These are phyloP conservation scores for Alternaria sp. DNA, from an alignment of 2,329 filamentous ascomycete genomes.

Conservation along the genomic window DNA sequence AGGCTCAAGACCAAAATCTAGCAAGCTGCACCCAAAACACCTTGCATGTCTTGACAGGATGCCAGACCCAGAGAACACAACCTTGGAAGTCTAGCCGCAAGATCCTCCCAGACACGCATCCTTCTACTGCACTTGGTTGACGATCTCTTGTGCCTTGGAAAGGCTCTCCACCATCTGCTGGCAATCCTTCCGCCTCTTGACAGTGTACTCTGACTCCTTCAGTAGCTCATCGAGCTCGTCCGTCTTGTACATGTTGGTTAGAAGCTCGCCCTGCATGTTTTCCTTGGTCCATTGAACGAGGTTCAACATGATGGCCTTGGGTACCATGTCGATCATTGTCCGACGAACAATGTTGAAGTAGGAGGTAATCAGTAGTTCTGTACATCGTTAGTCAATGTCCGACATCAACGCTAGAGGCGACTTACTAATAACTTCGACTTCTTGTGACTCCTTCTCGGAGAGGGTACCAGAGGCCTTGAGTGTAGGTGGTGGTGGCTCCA, in stretches of 20 bases:
- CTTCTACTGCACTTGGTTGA: slow-evolving; percentile 69
- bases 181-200: slow-evolving; percentile 94
- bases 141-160: slow-evolving; percentile 89
- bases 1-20: slow-evolving; percentile 22
- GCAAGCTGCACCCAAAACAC: slow-evolving; percentile 23
- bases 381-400: slow-evolving; percentile 20
- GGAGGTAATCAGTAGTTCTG: slow-evolving; percentile 91
- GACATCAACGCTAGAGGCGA: background rate
- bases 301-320: slow-evolving; percentile 98
- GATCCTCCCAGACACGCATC: slow-evolving; percentile 1
- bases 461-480: slow-evolving; percentile 94
- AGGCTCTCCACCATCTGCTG: slow-evolving; percentile 99
- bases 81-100: slow-evolving; percentile 12
- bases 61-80: slow-evolving; percentile 21
- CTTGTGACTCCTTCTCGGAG: slow-evolving; percentile 91
- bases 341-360: slow-evolving; percentile 98
- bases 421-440: slow-evolving; percentile 98
- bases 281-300: slow-evolving; percentile 97
- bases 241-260: slow-evolving; percentile 96
- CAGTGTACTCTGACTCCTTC: slow-evolving; percentile 97
- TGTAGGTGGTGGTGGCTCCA: slow-evolving; percentile 92
- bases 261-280: slow-evolving; percentile 95
- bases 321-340: slow-evolving; percentile 99
- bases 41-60: slow-evolving; percentile 19
- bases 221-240: slow-evolving; percentile 91